Evolutionary conservation across 192 early-diverging fungal genomes (phyloP).

Genomic region (Umbelopsis ramanniana): DNA sequence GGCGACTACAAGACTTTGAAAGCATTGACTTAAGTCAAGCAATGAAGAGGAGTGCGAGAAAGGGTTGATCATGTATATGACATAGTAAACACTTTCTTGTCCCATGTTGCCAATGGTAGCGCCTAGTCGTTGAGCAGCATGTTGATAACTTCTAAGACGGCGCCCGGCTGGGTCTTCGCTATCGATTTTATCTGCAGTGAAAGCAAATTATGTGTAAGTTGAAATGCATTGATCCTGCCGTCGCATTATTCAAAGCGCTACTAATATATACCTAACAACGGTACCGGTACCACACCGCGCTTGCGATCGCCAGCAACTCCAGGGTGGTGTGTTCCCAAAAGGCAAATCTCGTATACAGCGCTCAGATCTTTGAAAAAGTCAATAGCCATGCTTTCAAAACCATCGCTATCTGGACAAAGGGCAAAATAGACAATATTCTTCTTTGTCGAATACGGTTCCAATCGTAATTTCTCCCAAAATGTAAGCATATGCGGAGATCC

Average conservation of each 20-base stretch:
- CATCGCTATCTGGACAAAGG: constrained; percentile 48
- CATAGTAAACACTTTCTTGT: constrained; percentile 46
- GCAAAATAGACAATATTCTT: constrained; percentile 60
- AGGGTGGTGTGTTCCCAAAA: constrained; percentile 51
- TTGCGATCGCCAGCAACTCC: constrained; percentile 43
- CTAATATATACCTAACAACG: constrained; percentile 44
- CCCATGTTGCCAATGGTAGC: constrained; percentile 41
- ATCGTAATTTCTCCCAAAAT: constrained; percentile 61
- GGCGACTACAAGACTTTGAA: constrained; percentile 47
- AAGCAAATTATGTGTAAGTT: too few species aligned
- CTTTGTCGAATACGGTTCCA: constrained; percentile 55
- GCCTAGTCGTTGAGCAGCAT: constrained; percentile 51
- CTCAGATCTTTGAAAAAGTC: constrained; percentile 53
- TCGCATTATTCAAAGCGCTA: too few species aligned
- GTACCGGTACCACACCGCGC: constrained; percentile 49
- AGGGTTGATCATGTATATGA: constrained; percentile 59
- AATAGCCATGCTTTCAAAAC: constrained; percentile 38
- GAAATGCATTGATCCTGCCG: too few species aligned
- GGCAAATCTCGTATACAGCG: constrained; percentile 52
- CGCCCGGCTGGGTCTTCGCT: constrained; percentile 44
- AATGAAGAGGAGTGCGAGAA: constrained; percentile 48
- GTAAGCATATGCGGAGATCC: constrained; percentile 52
- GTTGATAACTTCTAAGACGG: constrained; percentile 51
- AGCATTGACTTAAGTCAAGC: constrained; percentile 54
- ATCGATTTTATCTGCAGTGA: constrained; percentile 29